Evolutionary conservation across 257 asterid genomes (phyloP).

Genomic region (Schizonepeta tenuifolia): DNA sequence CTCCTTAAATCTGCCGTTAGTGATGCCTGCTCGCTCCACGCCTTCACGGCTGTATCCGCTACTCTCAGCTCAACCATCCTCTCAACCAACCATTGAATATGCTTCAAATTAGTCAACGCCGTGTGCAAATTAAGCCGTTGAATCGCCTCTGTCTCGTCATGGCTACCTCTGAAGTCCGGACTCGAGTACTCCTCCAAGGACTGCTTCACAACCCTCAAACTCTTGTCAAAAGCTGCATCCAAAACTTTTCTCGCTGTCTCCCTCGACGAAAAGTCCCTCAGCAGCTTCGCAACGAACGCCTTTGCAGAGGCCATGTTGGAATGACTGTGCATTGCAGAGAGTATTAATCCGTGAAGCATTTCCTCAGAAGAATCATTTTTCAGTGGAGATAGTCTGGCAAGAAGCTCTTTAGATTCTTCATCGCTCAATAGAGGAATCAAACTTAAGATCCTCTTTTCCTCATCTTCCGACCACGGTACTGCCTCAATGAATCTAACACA

Average conservation of each 20-base stretch:
- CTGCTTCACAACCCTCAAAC: conserved; percentile 75
- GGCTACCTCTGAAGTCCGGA: conserved; percentile 87
- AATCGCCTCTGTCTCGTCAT: conserved; percentile 81
- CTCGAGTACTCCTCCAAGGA: conserved; percentile 92
- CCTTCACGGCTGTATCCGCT: conserved; percentile 82
- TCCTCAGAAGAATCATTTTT: conserved; percentile 61
- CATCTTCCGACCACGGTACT: conserved; percentile 97
- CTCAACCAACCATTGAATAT: conserved; percentile 88
- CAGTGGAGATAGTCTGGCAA: conserved; percentile 63
- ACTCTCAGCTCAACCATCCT: conserved; percentile 95
- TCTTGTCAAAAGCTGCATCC: conserved; percentile 68
- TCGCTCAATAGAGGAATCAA: conserved; percentile 61
- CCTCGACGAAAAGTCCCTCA: conserved; percentile 79
- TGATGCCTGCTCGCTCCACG: conserved; percentile 83
- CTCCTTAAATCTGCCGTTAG: conserved; percentile 74
- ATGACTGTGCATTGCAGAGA: conserved; percentile 69
- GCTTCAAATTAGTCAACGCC: conserved; percentile 80
- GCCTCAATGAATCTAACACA: conserved; percentile 83
- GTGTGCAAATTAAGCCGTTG: conserved; percentile 91
- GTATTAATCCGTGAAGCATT: conserved; percentile 79
- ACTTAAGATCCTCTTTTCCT: conserved; percentile 60
- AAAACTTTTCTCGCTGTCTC: conserved; percentile 71
- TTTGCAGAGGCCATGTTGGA: conserved; percentile 74
- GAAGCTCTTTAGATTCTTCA: conserved; percentile 76
- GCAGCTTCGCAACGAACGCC: conserved; percentile 86